Percentiles rank a stretch among this genome's conserved stretches.
Conservation (phyloP, 2,329 filamentous ascomycete species). For the Colletotrichum euphorbiae region DNA sequence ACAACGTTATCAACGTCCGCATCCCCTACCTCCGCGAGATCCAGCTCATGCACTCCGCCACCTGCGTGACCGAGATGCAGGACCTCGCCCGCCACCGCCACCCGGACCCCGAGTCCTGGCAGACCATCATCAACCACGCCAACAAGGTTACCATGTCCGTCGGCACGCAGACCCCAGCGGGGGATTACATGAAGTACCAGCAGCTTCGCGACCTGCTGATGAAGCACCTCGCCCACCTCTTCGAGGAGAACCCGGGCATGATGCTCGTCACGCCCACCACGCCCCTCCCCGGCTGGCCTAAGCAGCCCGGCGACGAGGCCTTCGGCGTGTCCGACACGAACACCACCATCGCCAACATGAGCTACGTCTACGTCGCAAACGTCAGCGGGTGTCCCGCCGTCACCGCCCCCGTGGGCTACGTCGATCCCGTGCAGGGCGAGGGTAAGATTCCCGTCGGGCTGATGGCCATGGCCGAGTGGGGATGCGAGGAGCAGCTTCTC, state of each 20-base stretch:
- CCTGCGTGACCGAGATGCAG: slow-evolving; percentile 79
- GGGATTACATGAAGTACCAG: slow-evolving; percentile 79
- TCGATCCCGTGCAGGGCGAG: slow-evolving; percentile 63
- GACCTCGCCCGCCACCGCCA: slow-evolving; percentile 54
- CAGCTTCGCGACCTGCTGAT: slow-evolving; percentile 81
- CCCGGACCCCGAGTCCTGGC: slow-evolving; percentile 59
- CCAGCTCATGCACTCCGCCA: slow-evolving; percentile 80
- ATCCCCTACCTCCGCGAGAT: slow-evolving; percentile 77
- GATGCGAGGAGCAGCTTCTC: slow-evolving; percentile 71
- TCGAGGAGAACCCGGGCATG: slow-evolving; percentile 76
- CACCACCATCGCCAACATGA: slow-evolving; percentile 80
- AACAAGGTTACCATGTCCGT: slow-evolving; percentile 79
- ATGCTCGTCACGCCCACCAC: slow-evolving; percentile 83
- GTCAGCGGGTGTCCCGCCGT: slow-evolving; percentile 82
- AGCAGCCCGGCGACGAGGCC: slow-evolving; percentile 66
- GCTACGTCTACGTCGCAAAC: slow-evolving; percentile 88
- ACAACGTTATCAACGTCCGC: slow-evolving; percentile 67
- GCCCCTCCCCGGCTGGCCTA: slow-evolving; percentile 80
- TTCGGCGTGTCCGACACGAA: slow-evolving; percentile 83
- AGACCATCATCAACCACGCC: slow-evolving; percentile 69
- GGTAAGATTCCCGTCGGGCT: slow-evolving; percentile 72
- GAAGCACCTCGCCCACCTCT: slow-evolving; percentile 80
- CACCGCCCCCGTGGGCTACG: slow-evolving; percentile 80
- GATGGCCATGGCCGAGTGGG: slow-evolving; percentile 76
- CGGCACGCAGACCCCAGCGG: slow-evolving; percentile 71